Conservation (phyloP, 495 filamentous ascomycete species). For the Daldinia childiae region DNA sequence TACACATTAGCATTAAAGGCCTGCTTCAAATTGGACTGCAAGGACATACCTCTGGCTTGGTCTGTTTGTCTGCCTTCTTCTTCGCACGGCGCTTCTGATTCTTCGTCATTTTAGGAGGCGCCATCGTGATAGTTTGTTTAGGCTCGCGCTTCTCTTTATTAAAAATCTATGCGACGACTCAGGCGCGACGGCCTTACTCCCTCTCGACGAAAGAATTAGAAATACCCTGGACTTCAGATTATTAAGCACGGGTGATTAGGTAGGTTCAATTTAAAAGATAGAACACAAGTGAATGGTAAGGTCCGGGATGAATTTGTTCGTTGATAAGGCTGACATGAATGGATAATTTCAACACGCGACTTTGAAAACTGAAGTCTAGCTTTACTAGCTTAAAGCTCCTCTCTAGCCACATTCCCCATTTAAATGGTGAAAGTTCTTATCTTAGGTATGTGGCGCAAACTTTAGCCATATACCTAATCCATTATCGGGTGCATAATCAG, state of each 20-base stretch:
- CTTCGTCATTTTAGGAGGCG: constrained; percentile 74
- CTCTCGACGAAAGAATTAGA: neutral
- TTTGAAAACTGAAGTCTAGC: constrained; percentile 26
- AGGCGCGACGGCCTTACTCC: constrained; percentile 6
- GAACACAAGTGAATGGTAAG: neutral
- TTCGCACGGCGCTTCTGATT: constrained; percentile 86
- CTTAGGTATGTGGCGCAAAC: neutral
- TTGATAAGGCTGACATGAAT: constrained; percentile 28
- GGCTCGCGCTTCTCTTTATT: constrained; percentile 14
- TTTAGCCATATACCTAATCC: neutral
- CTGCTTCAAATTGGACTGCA: constrained; percentile 5
- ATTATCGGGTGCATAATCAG: neutral
- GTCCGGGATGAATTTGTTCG: constrained; percentile 10
- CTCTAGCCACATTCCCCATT: neutral
- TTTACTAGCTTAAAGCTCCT: constrained; percentile 16
- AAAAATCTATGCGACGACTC: constrained; percentile 15
- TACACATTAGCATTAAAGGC: constrained; percentile 18
- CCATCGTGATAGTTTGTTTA: constrained; percentile 54
- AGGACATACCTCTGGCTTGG: constrained; percentile 57
- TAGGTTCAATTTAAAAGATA: neutral
- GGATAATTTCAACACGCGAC: constrained; percentile 37
- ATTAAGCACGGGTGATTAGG: neutral
- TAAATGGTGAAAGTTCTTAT: neutral
- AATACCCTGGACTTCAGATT: neutral
- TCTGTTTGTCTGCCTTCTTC: constrained; percentile 85